Evolutionary conservation across 495 filamentous ascomycete species (phyloP).

Genomic region (Aspergillus olivimuriae): DNA sequence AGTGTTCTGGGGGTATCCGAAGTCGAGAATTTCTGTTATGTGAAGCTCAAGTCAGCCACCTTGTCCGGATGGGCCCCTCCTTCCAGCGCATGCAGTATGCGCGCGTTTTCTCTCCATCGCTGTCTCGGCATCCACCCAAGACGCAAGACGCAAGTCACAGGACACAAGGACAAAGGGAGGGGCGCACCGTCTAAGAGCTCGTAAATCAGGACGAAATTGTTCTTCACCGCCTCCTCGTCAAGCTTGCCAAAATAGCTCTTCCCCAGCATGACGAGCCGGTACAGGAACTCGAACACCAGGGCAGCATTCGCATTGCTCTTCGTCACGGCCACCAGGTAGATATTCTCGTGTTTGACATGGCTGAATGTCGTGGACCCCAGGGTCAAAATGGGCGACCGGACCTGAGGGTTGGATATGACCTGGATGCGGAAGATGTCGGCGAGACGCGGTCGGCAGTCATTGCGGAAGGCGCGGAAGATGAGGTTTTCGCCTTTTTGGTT

Average conservation of each 20-base stretch:
- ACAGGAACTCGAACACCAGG: conserved; percentile 96
- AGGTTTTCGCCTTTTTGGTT: conserved; percentile 99
- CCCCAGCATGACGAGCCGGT: conserved; percentile 82
- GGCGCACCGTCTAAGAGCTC: conserved; percentile 96
- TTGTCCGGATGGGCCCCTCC: too few relatives aligned
- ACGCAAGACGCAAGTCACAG: too few relatives aligned
- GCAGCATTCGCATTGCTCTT: conserved; percentile 99
- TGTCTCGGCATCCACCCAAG: background rate
- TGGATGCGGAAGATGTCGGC: conserved; percentile 99
- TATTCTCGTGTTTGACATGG: conserved; percentile 99
- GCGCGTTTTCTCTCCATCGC: too few relatives aligned
- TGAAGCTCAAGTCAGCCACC: too few relatives aligned
- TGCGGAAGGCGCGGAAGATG: conserved; percentile 97
- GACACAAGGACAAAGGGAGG: too few relatives aligned
- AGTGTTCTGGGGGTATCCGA: conserved; percentile 98
- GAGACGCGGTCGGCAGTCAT: conserved; percentile 92
- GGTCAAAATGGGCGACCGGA: conserved; percentile 94
- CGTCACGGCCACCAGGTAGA: conserved; percentile 95
- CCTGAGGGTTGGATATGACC: conserved; percentile 97
- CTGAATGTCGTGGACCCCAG: conserved; percentile 97
- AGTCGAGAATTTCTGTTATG: conserved; percentile 89
- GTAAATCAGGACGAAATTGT: conserved; percentile 98
- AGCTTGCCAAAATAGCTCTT: conserved; percentile 98
- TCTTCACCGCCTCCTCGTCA: conserved; percentile 99
- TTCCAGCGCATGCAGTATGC: too few relatives aligned